Evolutionary conservation across 2,329 filamentous ascomycete species (phyloP).

Genomic region (Talaromyces verruculosus): DNA sequence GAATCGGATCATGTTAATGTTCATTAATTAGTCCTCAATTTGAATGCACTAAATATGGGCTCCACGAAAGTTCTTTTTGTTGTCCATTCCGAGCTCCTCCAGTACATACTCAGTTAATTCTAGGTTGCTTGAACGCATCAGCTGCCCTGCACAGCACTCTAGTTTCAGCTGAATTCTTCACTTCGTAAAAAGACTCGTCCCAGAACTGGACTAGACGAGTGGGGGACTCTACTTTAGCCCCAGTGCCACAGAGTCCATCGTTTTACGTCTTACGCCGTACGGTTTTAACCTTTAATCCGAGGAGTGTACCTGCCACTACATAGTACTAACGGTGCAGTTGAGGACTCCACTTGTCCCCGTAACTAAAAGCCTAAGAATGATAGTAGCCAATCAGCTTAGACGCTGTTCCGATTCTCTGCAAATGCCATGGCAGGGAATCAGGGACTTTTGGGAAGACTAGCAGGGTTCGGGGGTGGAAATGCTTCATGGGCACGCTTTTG

Average conservation of each 20-base stretch:
- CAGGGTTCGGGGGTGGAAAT: background rate
- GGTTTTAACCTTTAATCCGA: background rate
- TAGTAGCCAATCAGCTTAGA: background rate
- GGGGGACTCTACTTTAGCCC: background rate
- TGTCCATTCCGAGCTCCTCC: background rate
- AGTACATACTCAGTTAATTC: background rate
- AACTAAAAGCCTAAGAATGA: background rate
- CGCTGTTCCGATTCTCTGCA: background rate
- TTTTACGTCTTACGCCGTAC: no score
- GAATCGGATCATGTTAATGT: background rate
- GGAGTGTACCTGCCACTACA: background rate
- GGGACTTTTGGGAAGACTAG: background rate
- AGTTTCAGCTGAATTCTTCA: background rate
- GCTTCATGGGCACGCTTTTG: background rate
- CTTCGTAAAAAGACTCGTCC: background rate
- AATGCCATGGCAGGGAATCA: background rate
- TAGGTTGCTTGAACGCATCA: background rate
- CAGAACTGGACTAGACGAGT: background rate
- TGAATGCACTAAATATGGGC: background rate
- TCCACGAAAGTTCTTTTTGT: background rate
- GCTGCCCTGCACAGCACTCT: background rate
- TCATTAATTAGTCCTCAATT: background rate
- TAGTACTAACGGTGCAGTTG: background rate
- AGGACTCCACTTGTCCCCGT: background rate
- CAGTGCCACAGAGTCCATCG: background rate